phyloP scores from a whole-genome alignment of 2,329 filamentous ascomycete genomes.

The Aspergillus texensis region DNA sequence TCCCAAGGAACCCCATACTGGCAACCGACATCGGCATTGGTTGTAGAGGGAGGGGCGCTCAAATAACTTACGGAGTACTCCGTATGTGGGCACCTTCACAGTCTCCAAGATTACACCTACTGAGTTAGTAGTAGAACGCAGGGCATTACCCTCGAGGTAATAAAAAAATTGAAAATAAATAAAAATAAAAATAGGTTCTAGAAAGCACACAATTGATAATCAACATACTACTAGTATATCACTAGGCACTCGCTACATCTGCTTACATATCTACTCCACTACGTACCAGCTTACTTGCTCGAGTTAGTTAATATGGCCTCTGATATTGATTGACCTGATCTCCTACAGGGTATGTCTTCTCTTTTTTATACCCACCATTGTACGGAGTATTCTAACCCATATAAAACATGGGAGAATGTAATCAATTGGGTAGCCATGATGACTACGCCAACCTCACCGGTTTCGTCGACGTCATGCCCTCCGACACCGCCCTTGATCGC shows the following conservation, averaged over 20 bases:
- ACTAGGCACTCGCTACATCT: neutral
- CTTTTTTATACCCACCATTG: neutral
- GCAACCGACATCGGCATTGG: conserved; percentile 21
- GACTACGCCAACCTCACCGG: neutral
- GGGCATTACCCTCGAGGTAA: neutral
- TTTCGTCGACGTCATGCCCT: conserved; percentile 8
- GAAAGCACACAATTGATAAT: conserved; percentile 21
- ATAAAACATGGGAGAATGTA: neutral
- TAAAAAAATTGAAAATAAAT: neutral
- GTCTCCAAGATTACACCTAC: neutral
- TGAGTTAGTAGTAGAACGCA: neutral
- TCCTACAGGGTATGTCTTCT: no score
- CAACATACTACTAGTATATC: neutral
- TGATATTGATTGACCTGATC: neutral
- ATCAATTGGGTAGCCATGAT: conserved; percentile 1
- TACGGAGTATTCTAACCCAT: neutral
- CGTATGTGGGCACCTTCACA: neutral
- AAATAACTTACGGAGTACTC: neutral
- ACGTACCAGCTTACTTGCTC: neutral
- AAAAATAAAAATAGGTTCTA: conserved; percentile 1
- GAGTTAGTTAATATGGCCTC: neutral
- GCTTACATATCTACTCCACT: neutral
- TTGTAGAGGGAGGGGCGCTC: neutral
- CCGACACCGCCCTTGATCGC: conserved; percentile 11
- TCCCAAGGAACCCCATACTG: neutral